Evolutionary conservation across 371 early-diverging fungal genomes (phyloP), one percentile per base, ranked within the genome.

Genomic region (Blakeslea trispora): DNA sequence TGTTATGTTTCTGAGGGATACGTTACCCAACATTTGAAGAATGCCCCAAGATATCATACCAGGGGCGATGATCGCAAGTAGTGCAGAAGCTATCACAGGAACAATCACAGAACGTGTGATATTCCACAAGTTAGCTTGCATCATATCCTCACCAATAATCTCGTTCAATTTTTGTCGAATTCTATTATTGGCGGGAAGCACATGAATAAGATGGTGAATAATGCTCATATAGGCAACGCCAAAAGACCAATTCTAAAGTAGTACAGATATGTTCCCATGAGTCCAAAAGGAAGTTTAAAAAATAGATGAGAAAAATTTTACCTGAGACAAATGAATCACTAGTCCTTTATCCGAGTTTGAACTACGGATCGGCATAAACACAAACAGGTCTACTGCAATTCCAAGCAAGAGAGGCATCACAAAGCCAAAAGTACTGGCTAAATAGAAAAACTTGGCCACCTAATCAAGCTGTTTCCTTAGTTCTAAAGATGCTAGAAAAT

Each of bases 151-250:
- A n/a, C 65, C 75, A 41, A 69, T 49, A 15, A 69, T 34, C 10
- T 61, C 50, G 50, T 64, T 63, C n/a, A 74, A 15, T 15, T 59
- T 56, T 51, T 68, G 57, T 5, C 74, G 72, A 22, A 74, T 55
- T 28, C 53, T 31, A 52, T 81, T 81, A 28, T 69, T 62, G 21
- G 84, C 37, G 41, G 66, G 84, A 40, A 84, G 62, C 45, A 74
- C 60, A 24, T 69, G 61, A 10, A 79, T 57, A 15, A 74, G 32
- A n/a, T 74, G 71, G 64, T 81, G 75, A 31, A 77, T 48, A 45
- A 81, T 75, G 40, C 77, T 81, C 61, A 81, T 70, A 58, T 79
- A 83, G 1, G 82, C 69, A 43, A 84, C 57, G 37, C 86, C 86
- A 57, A 81, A 63, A 14, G 84, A 71, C 86, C 85, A 86, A 49